Conservation (phyloP, 352 stramenopile species). For the Pythium pyrilobum region DNA sequence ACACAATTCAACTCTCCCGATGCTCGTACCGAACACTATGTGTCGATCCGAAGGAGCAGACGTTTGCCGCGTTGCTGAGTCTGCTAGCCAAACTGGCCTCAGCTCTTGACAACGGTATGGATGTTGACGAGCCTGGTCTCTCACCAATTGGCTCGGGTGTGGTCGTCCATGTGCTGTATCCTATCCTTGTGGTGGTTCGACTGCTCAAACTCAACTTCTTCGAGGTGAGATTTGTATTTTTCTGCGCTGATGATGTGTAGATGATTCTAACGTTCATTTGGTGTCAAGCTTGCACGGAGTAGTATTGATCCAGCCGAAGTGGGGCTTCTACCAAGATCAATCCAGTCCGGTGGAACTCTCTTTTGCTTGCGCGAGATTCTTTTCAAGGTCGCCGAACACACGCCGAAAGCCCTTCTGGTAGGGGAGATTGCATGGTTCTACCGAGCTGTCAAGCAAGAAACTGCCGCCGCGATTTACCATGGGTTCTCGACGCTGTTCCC, state of each 20-base stretch:
- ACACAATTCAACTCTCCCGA: constrained; percentile 74
- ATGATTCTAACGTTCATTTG: neutral
- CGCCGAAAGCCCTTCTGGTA: constrained; percentile 15
- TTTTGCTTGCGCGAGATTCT: constrained; percentile 56
- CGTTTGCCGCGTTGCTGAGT: constrained; percentile 53
- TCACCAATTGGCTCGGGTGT: constrained; percentile 10
- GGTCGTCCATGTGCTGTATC: constrained; percentile 57
- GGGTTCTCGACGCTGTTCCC: constrained; percentile 79
- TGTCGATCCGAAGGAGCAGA: constrained; percentile 71
- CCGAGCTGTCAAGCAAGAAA: constrained; percentile 75
- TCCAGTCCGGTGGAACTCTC: constrained; percentile 39
- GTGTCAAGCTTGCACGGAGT: constrained; percentile 57
- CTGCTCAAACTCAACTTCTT: constrained; percentile 87
- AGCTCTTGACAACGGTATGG: constrained; percentile 22
- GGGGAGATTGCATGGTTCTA: constrained; percentile 65
- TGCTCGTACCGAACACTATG: constrained; percentile 74
- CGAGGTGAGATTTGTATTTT: constrained; percentile 70
- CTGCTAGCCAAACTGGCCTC: constrained; percentile 41
- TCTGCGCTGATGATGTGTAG: no score
- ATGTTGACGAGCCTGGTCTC: neutral
- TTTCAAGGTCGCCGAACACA: constrained; percentile 63
- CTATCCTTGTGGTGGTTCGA: constrained; percentile 61
- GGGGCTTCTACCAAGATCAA: constrained; percentile 31
- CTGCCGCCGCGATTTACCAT: constrained; percentile 68
- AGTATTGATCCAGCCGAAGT: constrained; percentile 56